These are phyloP conservation scores for Axilococcus clingmanii DNA, from an alignment of 139 green algal genomes.

Conservation along the genomic window DNA sequence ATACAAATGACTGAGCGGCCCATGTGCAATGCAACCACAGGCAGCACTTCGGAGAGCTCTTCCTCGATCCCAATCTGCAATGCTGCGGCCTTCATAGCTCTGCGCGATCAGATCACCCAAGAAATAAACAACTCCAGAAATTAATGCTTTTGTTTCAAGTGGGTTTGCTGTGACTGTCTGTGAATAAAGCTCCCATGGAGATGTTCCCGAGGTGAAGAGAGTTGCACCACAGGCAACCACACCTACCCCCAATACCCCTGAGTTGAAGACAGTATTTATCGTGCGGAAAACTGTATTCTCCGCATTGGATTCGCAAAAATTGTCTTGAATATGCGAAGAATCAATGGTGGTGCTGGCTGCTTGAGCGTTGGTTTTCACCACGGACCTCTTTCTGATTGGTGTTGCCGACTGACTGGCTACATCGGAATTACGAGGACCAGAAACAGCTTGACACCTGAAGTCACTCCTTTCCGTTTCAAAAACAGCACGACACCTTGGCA, in stretches of 20 bases:
- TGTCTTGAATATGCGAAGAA: too few species aligned
- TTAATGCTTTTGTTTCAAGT: slow-evolving; percentile 18
- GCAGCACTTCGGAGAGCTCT: slow-evolving; percentile 17
- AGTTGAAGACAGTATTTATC: slow-evolving; percentile 4
- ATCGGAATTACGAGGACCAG: too few species aligned
- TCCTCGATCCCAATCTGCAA: slow-evolving; percentile 13
- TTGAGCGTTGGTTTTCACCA: too few species aligned
- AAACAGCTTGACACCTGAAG: too few species aligned
- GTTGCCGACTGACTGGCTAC: too few species aligned
- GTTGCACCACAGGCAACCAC: background rate
- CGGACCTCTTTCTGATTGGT: too few species aligned
- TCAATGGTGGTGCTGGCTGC: too few species aligned
- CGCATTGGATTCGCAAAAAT: too few species aligned
- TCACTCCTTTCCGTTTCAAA: too few species aligned
- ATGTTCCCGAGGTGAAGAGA: background rate
- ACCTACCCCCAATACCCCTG: background rate
- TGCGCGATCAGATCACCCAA: slow-evolving; percentile 34
- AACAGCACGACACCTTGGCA: too few species aligned
- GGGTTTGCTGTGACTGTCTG: slow-evolving; percentile 5
- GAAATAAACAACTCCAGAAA: slow-evolving; percentile 24
- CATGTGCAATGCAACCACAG: slow-evolving; percentile 26
- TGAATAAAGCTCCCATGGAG: slow-evolving; percentile 8
- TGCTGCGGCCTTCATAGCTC: slow-evolving; percentile 21
- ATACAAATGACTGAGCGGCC: slow-evolving; percentile 25
- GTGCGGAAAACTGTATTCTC: too few species aligned